Base-by-base conservation (phyloP, 2,329 filamentous ascomycete species). In the Furcasterigmium furcatum region DNA sequence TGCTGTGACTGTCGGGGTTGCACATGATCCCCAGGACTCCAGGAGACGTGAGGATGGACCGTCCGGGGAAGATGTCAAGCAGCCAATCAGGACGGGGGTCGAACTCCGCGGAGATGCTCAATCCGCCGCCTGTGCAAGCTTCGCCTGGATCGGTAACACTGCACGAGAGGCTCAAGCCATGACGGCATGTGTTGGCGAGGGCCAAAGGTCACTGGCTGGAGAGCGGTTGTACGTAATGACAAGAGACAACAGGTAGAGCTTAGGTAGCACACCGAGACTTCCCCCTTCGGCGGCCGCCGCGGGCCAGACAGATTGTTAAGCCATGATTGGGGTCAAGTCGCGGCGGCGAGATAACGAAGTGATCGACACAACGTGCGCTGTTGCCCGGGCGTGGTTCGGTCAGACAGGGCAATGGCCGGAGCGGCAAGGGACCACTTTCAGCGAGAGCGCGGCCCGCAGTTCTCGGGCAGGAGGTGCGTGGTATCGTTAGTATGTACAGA, bases 81-180 rank as follows among this genome's bases (percentile, higher is more conserved):
- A 12, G 16, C 34, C 34, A 36, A 36, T 36, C 34, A 36, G 34
- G n/a, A 16, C 34, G 34, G 18, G n/a, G n/a, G 34, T 18, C 12
- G 10, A n/a, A 18, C 22, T 42, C 40, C 40, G 40, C 40, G 40
- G 40, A 42, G 40, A 42, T 42, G 40, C 25, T 30, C 18, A 22
- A 16, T n/a, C n/a, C 16, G 29, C 14, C 40, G 40, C 30, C 30
- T 13, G 6, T 32, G 30, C 30, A 8, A 14, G 14, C 30, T 16
- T 36, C 34, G n/a, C 34, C 34, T 18, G n/a, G n/a, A 14, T 9
- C 16, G 34, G n/a, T 36, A 9, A 16, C 16, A 19, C 34, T 36
- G 16, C 34, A 16, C 29, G 9, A 16, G 40, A 30, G 40, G 40
- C 40, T 42, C 40, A 32, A 42, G 20, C 14, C 40, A 42, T 42